Percentiles rank a stretch among this genome's conserved stretches.
These are phyloP conservation scores for Dimargaris xerosporica DNA, from an alignment of 192 early-diverging fungal genomes.

Conservation along the genomic window DNA sequence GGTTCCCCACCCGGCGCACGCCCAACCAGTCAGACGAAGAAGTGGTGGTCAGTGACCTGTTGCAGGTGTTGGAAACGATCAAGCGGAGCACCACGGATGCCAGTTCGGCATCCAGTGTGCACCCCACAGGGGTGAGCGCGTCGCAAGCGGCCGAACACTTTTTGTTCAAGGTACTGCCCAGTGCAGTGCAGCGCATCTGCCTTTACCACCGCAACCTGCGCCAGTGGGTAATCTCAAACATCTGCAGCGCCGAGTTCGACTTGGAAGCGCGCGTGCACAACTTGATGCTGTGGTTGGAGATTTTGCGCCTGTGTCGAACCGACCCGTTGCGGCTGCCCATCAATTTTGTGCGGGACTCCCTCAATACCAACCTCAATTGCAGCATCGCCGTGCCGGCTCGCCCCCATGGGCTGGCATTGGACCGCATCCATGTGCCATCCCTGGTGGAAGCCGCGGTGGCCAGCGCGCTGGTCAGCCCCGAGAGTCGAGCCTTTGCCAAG, in stretches of 20 bases:
- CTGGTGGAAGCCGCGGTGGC: conserved; percentile 56
- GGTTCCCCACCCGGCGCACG: conserved; percentile 30
- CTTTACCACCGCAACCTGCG: conserved; percentile 50
- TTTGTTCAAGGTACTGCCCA: conserved; percentile 39
- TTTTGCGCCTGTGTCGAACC: conserved; percentile 37
- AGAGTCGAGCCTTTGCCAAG: conserved; percentile 42
- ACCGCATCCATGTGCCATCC: conserved; percentile 31
- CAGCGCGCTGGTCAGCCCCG: conserved; percentile 53
- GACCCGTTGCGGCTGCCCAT: conserved; percentile 23
- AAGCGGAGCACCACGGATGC: conserved; percentile 16
- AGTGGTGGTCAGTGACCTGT: conserved; percentile 44
- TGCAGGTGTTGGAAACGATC: conserved; percentile 41
- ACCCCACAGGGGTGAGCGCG: conserved; percentile 23
- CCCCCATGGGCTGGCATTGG: conserved; percentile 16
- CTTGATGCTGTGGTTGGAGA: conserved; percentile 42
- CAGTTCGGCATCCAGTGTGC: conserved; percentile 11
- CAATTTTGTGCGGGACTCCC: conserved; percentile 25
- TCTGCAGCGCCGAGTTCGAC: conserved; percentile 30
- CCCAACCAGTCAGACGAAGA: conserved; percentile 36
- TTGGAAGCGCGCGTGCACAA: conserved; percentile 33
- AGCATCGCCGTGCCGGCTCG: conserved; percentile 23
- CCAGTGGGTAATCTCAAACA: conserved; percentile 46
- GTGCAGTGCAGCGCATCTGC: conserved; percentile 46
- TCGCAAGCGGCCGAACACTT: conserved; percentile 23
- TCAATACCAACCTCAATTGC: conserved; percentile 31